phyloP scores from a whole-genome alignment of 805 yeast genomes.

The Candida ponderosae region DNA sequence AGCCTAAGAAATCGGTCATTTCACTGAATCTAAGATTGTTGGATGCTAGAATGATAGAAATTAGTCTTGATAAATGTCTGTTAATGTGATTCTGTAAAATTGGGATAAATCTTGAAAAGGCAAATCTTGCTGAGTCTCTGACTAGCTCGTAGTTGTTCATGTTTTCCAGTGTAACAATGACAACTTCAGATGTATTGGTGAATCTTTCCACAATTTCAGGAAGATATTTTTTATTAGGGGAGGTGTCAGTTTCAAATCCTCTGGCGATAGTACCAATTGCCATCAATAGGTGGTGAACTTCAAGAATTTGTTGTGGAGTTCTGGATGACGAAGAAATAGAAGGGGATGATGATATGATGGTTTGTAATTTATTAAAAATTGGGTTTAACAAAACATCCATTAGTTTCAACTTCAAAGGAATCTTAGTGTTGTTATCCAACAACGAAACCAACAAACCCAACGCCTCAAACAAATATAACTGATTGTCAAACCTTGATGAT shows the following conservation, averaged over 20 bases:
- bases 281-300: slow-evolving; percentile 80
- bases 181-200: slow-evolving; percentile 70
- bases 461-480: slow-evolving; percentile 78
- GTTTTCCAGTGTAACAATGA: slow-evolving; percentile 73
- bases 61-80: slow-evolving; percentile 57
- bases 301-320: slow-evolving; percentile 44
- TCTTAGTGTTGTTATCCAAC: slow-evolving; percentile 33
- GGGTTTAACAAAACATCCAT: slow-evolving; percentile 69
- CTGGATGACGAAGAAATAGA: no score
- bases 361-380: slow-evolving; percentile 62
- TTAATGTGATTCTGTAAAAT: slow-evolving; percentile 48
- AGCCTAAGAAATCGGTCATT: slow-evolving; percentile 73
- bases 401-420: slow-evolving; percentile 31
- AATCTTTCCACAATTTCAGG: slow-evolving; percentile 39
- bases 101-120: slow-evolving; percentile 82
- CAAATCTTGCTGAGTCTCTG: slow-evolving; percentile 80
- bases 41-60: slow-evolving; percentile 54
- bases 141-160: slow-evolving; percentile 59
- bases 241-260: slow-evolving; percentile 49
- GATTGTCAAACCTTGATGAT: slow-evolving; percentile 62
- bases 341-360: slow-evolving; percentile 45
- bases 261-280: slow-evolving; percentile 86
- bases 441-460: slow-evolving; percentile 67
- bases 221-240: slow-evolving; percentile 24
- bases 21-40: slow-evolving; percentile 56